phyloP scores from a whole-genome alignment of 140 eudicot genomes.

The Flaveria floridana region DNA sequence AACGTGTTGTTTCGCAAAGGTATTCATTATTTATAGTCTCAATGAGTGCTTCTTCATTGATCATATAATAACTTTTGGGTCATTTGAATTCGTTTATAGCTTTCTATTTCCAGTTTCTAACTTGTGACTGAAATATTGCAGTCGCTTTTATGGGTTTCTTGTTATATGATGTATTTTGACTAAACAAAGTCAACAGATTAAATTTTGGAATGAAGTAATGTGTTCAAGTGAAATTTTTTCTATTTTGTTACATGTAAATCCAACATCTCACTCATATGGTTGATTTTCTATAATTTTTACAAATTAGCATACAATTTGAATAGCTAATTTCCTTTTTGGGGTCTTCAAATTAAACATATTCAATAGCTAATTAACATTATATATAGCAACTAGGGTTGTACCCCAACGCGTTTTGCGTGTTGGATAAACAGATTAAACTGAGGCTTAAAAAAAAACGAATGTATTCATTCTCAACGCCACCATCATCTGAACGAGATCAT shows the following conservation, averaged over 20 bases:
- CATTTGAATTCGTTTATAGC: not conserved
- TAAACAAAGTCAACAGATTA: constrained; percentile 17
- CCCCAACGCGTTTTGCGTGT: too few species aligned
- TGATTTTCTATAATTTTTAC: not conserved
- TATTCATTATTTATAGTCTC: constrained; percentile 29
- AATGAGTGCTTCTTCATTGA: constrained; percentile 15
- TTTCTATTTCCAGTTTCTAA: constrained; percentile 5
- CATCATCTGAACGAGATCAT: too few species aligned
- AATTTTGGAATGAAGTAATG: constrained; percentile 28
- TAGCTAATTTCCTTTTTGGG: not conserved
- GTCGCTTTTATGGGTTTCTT: constrained; percentile 18
- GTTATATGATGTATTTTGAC: constrained; percentile 28
- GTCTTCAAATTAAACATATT: not conserved
- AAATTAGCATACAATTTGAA: not conserved
- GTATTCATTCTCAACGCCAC: too few species aligned
- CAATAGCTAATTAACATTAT: not conserved
- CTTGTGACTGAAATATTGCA: constrained; percentile 19
- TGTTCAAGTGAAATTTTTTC: not conserved
- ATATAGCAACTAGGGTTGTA: too few species aligned
- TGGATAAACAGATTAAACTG: too few species aligned
- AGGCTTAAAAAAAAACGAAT: too few species aligned
- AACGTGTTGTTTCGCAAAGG: constrained; percentile 3
- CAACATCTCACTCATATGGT: not conserved
- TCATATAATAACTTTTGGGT: constrained; percentile 29
- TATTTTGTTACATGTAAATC: not conserved